phyloP scores from a whole-genome alignment of 495 filamentous ascomycete genomes.

The Parathielavia appendiculata region DNA sequence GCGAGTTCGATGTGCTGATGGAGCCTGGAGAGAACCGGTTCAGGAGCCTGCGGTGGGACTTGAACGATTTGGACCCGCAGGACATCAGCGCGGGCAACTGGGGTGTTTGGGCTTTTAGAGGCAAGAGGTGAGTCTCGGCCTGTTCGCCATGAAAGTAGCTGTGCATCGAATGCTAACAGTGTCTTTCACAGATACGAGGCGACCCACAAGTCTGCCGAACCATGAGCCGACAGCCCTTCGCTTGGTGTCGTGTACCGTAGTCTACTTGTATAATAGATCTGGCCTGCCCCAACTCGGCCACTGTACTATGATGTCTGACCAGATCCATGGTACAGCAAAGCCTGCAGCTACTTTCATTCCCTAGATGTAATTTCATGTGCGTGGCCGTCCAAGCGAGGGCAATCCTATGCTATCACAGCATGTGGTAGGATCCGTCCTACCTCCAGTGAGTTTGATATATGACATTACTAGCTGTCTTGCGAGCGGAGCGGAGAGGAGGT shows the following conservation, averaged over 20 bases:
- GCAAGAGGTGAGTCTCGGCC: constrained; percentile 73
- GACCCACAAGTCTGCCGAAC: constrained; percentile 45
- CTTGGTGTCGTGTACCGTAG: not conserved
- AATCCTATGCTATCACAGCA: no score
- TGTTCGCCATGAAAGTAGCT: not conserved
- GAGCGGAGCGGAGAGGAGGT: no score
- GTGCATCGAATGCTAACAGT: constrained; percentile 27
- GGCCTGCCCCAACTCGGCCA: not conserved
- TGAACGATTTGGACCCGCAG: constrained; percentile 91
- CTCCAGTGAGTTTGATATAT: no score
- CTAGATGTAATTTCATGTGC: no score
- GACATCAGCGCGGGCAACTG: constrained; percentile 95
- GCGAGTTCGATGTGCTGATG: constrained; percentile 88
- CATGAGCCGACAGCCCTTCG: not conserved
- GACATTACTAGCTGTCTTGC: no score
- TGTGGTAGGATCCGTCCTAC: no score
- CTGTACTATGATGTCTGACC: not conserved
- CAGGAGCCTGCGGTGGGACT: constrained; percentile 91
- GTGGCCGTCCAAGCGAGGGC: no score
- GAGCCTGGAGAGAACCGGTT: constrained; percentile 92
- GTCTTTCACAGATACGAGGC: constrained; percentile 54
- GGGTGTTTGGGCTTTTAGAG: constrained; percentile 94
- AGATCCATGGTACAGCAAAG: no score
- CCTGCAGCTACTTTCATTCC: no score
- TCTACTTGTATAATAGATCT: not conserved